phyloP scores from a whole-genome alignment of 164 flowering plant genomes.

The Umbilicus rupestris region DNA sequence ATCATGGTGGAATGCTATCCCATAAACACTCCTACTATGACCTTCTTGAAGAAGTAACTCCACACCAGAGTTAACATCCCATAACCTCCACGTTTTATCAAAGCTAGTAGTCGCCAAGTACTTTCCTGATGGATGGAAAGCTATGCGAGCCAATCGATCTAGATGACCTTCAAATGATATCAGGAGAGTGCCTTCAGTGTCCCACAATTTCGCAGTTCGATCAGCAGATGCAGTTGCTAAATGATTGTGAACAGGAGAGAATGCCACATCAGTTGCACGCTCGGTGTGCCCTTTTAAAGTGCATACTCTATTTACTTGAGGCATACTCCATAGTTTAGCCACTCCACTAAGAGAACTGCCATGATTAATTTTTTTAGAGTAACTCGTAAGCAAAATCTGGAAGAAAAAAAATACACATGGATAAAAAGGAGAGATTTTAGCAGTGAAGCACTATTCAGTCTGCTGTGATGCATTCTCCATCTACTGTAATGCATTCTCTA shows the following conservation, averaged over 20 bases:
- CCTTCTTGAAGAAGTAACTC: constrained; percentile 99
- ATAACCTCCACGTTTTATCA: constrained; percentile 98
- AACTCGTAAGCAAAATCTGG: not conserved
- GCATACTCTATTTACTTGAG: constrained; percentile 46
- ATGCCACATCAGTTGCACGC: constrained; percentile 85
- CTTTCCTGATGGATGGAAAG: constrained; percentile 94
- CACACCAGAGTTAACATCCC: constrained; percentile 72
- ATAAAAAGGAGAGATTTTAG: not conserved
- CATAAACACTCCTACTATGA: constrained; percentile 87
- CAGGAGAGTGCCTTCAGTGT: constrained; percentile 56
- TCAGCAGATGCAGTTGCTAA: constrained; percentile 97
- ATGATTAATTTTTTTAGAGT: not conserved
- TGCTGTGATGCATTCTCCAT: too few relatives aligned
- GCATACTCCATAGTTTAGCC: constrained; percentile 86
- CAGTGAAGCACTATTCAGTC: not conserved
- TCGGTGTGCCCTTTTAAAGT: constrained; percentile 83
- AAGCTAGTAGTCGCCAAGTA: constrained; percentile 89
- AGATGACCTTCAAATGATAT: constrained; percentile 79
- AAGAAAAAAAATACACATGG: not conserved
- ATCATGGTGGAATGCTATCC: constrained; percentile 78
- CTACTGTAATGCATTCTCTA: not conserved
- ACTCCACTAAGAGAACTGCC: constrained; percentile 69
- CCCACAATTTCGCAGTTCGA: constrained; percentile 86
- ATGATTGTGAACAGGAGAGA: constrained; percentile 61
- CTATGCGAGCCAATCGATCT: constrained; percentile 84